Conservation (phyloP, 306 rosid genomes). For the Ammopiptanthus mongolicus region DNA sequence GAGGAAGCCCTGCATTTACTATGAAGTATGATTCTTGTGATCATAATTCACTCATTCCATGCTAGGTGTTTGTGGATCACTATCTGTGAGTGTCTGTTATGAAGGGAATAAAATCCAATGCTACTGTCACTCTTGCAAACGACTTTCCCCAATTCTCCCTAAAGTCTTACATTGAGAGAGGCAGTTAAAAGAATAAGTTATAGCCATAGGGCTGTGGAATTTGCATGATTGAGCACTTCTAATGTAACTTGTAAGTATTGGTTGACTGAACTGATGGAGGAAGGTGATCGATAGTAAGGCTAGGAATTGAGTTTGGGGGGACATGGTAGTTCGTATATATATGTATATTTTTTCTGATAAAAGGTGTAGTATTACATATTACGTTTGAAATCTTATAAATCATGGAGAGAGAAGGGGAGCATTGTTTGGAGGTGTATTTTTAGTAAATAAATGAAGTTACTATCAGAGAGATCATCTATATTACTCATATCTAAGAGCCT, state of each 20-base stretch:
- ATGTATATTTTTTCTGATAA: not conserved
- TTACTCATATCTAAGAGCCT: not conserved
- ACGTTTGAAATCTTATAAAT: slow-evolving; percentile 9
- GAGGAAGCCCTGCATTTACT: not conserved
- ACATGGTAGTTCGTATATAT: not conserved
- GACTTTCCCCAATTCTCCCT: not conserved
- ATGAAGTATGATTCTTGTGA: not conserved
- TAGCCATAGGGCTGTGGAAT: not conserved
- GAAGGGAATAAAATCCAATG: not conserved
- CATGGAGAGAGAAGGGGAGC: not conserved
- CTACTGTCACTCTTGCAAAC: not conserved
- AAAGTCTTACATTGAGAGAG: not conserved
- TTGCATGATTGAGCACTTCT: not conserved
- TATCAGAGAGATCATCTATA: not conserved
- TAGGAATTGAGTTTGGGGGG: not conserved
- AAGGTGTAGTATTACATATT: not conserved
- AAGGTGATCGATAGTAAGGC: not conserved
- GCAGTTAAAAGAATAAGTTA: not conserved
- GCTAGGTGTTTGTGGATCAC: not conserved
- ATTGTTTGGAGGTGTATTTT: not conserved
- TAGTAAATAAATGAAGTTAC: not conserved
- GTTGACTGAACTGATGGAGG: slow-evolving; percentile 13
- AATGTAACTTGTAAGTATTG: not conserved
- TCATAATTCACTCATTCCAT: not conserved
- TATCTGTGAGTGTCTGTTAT: not conserved